Evolutionary conservation across 2,329 filamentous ascomycete genomes (phyloP), one percentile per base, ranked within the genome.

Genomic region (Thielaviopsis punctulata): DNA sequence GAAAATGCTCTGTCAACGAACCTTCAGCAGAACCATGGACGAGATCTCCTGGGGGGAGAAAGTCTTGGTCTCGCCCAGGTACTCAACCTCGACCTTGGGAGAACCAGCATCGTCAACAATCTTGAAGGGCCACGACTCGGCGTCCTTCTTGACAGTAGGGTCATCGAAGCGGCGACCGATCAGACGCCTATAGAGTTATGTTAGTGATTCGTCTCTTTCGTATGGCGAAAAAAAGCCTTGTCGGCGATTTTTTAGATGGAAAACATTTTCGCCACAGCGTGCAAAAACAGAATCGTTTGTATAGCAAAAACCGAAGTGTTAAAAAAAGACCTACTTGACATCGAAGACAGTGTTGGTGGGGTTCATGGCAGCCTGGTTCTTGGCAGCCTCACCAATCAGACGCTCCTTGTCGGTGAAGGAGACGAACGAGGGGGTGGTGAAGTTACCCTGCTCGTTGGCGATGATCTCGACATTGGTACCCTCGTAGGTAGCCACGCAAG

Each of bases 111-210:
- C 89, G 76, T 84, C 77, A 64, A 87, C 66, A 56, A 98, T 85
- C 73, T 86, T 87, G 84, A 90, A 98, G 64, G 92, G 90, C 79
- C 95, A 95, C 76, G 95, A 86, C 85, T 98, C 96, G 66, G 92
- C 78, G 66, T 98, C 92, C 58, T 93, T 86, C 73, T 83, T 85
- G n/a, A n/a, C n/a, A n/a, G n/a, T n/a, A n/a, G n/a, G n/a, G 67
- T 92, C 86, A 48, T 72, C 70, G 68, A 75, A 89, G 71, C 88
- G 90, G 68, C 84, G 84, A 63, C 86, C 86, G 64, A 92, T 89
- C 62, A 92, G 69, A 66, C 86, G 86, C 73, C n/a, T n/a, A n/a
- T n/a, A n/a, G n/a, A n/a, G n/a, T n/a, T n/a, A n/a, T n/a, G n/a
- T n/a, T n/a, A n/a, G n/a, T n/a, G n/a, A n/a, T n/a, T n/a, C n/a